phyloP scores from a whole-genome alignment of 2,329 filamentous ascomycete genomes.

The Fusarium stilboides region DNA sequence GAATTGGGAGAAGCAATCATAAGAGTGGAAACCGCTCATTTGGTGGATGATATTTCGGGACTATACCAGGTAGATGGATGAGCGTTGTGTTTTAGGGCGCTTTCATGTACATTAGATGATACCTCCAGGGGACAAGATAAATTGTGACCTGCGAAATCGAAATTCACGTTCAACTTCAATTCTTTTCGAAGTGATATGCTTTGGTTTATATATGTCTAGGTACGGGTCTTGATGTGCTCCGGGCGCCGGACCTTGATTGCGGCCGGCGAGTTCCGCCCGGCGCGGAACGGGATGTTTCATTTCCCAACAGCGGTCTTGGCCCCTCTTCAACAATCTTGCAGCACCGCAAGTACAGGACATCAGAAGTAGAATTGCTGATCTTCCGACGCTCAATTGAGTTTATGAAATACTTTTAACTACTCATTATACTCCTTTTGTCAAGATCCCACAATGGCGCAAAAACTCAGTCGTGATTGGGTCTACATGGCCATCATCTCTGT shows the following conservation, averaged over 20 bases:
- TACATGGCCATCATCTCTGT: slow-evolving; percentile 55
- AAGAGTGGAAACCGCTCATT: neutral
- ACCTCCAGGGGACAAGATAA: too few species aligned
- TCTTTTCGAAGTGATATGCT: too few species aligned
- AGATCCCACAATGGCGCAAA: slow-evolving; percentile 42
- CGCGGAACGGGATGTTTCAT: slow-evolving; percentile 36
- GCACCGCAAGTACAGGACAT: neutral
- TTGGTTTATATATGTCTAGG: too few species aligned
- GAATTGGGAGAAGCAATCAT: neutral
- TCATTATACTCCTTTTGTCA: accelerated
- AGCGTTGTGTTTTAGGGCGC: neutral
- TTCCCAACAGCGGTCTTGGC: slow-evolving; percentile 22
- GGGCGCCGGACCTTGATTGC: neutral
- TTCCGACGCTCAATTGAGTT: neutral
- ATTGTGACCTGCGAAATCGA: too few species aligned
- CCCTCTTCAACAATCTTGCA: slow-evolving; percentile 1
- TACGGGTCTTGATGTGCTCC: neutral
- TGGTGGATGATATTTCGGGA: neutral
- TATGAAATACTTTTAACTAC: too few species aligned
- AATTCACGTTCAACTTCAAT: too few species aligned
- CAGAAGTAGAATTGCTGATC: too few species aligned
- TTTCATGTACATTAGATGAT: too few species aligned
- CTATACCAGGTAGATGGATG: neutral
- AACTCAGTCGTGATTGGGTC: slow-evolving; percentile 53
- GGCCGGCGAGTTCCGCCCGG: slow-evolving; percentile 15